Base-by-base conservation (phyloP, 495 filamentous ascomycete species). In the Letharia columbiana region DNA sequence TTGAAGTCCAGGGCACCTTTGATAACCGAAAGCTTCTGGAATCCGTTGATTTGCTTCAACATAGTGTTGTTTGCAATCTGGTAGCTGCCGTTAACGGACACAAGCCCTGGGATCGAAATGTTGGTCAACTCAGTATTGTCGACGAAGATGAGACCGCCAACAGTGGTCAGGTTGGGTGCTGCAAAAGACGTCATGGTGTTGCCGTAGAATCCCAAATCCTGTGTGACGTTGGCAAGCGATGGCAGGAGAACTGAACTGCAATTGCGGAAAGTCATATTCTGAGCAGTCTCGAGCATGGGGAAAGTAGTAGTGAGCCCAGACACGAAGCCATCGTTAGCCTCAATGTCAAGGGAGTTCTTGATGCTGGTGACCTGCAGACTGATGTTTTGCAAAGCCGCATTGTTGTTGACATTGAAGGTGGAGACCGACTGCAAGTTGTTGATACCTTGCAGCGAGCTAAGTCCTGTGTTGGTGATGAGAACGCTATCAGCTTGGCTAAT, bases 211-310 rank as follows among this genome's bases (percentile, higher is more conserved):
- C 88, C 88, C 71, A 96, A 81, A 61, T 91, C 89, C 71, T 87
- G 85, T 73, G 89, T 91, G 62, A 96, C 84, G 41, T 79, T 79
- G 67, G 82, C 73, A 50, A 99, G 86, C n/a, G 89, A 87, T 20
- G 94, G 94, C 44, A 93, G 77, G 28, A 76, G 80, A 75, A 96
- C 80, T 54, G 76, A 80, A 69, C 86, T 86, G 78, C 90, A 87
- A 80, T 96, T 93, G 75, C 87, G 83, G 79, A 97, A 87, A 63
- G 91, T 92, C 82, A 96, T 86, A 83, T 96, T 91, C 74, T 78
- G 83, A 63, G 87, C 91, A 78, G 82, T 87, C 66, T 79, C 77
- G 40, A 99, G 84, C 79, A 91, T 84, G 69, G 92, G 89, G 76
- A 98, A 86, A 12, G 73, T 74, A 67, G 88, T 80, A 4, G 73